phyloP scores from a whole-genome alignment of 768 basidiomycete species.

The Boletus eberwhitei region DNA sequence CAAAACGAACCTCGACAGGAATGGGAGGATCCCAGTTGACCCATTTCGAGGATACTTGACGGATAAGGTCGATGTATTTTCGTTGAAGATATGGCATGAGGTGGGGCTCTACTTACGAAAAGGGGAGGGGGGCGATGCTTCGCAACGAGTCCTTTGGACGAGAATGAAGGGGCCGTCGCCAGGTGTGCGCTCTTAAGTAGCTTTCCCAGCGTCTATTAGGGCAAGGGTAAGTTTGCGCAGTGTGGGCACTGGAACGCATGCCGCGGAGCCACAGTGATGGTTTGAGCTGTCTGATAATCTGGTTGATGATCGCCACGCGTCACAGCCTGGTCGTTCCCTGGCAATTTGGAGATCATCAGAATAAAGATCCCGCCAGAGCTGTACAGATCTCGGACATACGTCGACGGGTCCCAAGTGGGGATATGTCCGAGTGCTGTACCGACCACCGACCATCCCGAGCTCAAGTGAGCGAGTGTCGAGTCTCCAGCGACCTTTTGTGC shows the following conservation, averaged over 20 bases:
- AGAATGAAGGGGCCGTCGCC: not conserved
- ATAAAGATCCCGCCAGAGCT: no score
- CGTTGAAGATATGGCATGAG: conserved; percentile 19
- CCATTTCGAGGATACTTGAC: conserved; percentile 32
- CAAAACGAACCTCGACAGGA: conserved; percentile 26
- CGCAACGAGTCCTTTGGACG: not conserved
- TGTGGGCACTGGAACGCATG: not conserved
- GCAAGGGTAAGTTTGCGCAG: not conserved
- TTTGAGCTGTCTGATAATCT: not conserved
- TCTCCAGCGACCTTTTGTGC: no score
- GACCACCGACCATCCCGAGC: no score
- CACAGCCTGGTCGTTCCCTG: not conserved
- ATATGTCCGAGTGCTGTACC: not conserved
- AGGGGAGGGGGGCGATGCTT: not conserved
- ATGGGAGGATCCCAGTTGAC: conserved; percentile 38
- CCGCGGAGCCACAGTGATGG: not conserved
- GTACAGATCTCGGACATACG: no score
- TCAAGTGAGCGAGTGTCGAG: no score
- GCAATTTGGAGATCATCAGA: no score
- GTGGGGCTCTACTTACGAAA: not conserved
- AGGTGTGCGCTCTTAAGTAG: not conserved
- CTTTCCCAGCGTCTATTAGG: conserved; percentile 4
- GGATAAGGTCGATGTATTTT: conserved; percentile 38
- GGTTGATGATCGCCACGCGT: not conserved
- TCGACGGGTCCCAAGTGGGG: not conserved